A percentile compares a stretch with the other conserved stretches of the same genome.
These are phyloP conservation scores for Cutaneotrichosporon dermatis DNA, from an alignment of 1,284 basidiomycete genomes.

Conservation along the genomic window DNA sequence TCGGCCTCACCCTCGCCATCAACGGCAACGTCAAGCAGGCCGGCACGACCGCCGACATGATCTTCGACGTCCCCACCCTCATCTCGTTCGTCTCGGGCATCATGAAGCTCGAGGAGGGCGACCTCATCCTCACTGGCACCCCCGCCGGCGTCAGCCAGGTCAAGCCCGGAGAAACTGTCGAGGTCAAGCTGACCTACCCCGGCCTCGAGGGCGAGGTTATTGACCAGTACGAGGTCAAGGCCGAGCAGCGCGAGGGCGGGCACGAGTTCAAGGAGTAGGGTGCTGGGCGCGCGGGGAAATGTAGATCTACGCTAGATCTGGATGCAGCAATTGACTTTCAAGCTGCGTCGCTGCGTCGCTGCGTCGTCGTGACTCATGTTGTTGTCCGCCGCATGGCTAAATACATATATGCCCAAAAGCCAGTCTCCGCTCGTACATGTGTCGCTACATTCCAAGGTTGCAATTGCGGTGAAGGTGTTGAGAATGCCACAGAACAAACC, in stretches of 20 bases:
- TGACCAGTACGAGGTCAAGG: constrained; percentile 62
- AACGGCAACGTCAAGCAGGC: constrained; percentile 79
- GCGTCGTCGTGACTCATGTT: no score
- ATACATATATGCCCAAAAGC: no score
- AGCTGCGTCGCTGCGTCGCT: no score
- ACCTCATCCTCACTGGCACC: constrained; percentile 77
- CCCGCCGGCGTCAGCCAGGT: constrained; percentile 85
- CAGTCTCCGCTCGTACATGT: no score
- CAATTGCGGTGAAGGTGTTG: no score
- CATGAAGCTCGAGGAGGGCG: constrained; percentile 95
- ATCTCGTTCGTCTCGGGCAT: constrained; percentile 90
- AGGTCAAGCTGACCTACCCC: constrained; percentile 62
- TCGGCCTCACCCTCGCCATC: constrained; percentile 60
- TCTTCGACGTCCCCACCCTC: constrained; percentile 81
- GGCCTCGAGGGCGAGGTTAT: constrained; percentile 58
- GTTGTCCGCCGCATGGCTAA: no score
- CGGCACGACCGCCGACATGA: constrained; percentile 84
- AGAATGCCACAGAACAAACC: no score
- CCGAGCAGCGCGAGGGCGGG: constrained; percentile 64
- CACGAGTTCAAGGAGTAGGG: constrained; percentile 55
- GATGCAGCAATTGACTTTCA: not conserved
- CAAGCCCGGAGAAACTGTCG: constrained; percentile 69
- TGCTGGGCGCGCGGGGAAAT: not conserved
- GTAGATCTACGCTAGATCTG: not conserved
- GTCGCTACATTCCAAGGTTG: no score